A percentile compares a stretch with the other conserved stretches of the same genome.
Conservation (phyloP, 345 rosid species). For the Populus ilicifolia region DNA sequence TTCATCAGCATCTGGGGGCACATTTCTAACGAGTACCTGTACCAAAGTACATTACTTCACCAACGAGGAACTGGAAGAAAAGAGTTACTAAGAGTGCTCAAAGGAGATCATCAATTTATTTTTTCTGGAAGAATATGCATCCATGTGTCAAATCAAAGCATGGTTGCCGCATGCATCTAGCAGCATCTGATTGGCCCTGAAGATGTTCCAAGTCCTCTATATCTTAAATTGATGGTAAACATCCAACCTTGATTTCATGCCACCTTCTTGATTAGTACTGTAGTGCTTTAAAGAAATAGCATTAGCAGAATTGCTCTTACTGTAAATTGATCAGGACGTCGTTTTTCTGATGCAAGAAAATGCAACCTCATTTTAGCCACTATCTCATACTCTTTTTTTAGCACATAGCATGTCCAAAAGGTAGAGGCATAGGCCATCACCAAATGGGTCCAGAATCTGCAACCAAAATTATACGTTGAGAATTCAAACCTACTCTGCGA, state of each 20-base stretch:
- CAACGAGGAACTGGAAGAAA: conserved; percentile 5
- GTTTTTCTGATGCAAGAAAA: conserved; percentile 76
- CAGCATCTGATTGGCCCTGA: not conserved
- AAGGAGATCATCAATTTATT: not conserved
- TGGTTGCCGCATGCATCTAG: not conserved
- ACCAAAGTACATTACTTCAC: conserved; percentile 12
- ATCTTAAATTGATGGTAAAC: not conserved
- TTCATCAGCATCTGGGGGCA: conserved; percentile 92
- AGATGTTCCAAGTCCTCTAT: not conserved
- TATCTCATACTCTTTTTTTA: conserved; percentile 69
- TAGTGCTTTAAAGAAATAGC: not conserved
- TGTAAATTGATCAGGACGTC: conserved; percentile 84
- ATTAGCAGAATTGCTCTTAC: conserved; percentile 35
- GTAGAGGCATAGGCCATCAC: conserved; percentile 82
- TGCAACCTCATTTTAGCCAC: conserved; percentile 79
- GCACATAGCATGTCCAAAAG: conserved; percentile 85
- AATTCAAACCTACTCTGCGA: not conserved
- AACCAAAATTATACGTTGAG: conserved; percentile 2
- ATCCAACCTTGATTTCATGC: not conserved
- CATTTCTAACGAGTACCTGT: conserved; percentile 80
- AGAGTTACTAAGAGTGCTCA: not conserved
- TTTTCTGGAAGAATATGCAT: not conserved
- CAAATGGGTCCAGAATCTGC: conserved; percentile 91
- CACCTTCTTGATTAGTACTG: not conserved
- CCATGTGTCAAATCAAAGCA: not conserved